Conservation (phyloP, 2,329 filamentous ascomycete species). For the Colletotrichum camelliae region DNA sequence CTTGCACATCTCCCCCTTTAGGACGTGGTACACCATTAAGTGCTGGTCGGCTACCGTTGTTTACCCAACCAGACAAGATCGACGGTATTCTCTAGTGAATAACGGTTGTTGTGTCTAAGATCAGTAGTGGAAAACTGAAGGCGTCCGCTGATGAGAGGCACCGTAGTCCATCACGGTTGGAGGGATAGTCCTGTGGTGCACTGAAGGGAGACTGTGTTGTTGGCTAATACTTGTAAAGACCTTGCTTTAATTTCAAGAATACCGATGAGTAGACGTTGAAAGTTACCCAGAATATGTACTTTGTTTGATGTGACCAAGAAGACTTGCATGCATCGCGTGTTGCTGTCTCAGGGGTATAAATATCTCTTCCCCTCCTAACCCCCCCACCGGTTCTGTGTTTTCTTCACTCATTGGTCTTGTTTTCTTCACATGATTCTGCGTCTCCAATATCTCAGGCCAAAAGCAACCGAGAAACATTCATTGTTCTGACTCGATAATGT, state of each 20-base stretch:
- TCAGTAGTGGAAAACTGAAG: too few species aligned
- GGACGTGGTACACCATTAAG: not conserved
- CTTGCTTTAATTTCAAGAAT: too few species aligned
- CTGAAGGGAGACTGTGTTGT: not conserved
- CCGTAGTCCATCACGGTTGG: too few species aligned
- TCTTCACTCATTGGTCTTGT: not conserved
- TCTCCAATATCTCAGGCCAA: fast-evolving
- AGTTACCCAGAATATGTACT: not conserved
- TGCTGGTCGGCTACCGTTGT: fast-evolving
- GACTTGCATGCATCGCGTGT: not conserved
- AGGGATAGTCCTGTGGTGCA: not conserved
- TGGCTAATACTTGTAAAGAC: not conserved
- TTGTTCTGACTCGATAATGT: not conserved
- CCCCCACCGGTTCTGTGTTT: fast-evolving
- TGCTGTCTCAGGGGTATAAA: not conserved
- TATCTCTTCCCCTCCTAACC: not conserved
- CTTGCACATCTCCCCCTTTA: not conserved
- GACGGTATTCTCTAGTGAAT: fast-evolving
- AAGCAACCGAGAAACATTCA: not conserved
- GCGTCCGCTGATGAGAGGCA: too few species aligned
- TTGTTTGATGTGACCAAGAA: not conserved
- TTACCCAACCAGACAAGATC: not conserved
- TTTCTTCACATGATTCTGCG: fast-evolving
- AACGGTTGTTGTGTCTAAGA: fast-evolving
- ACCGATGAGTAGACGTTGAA: not conserved